Base-by-base conservation (phyloP, 345 rosid species). In the Bretschneidera sinensis region DNA sequence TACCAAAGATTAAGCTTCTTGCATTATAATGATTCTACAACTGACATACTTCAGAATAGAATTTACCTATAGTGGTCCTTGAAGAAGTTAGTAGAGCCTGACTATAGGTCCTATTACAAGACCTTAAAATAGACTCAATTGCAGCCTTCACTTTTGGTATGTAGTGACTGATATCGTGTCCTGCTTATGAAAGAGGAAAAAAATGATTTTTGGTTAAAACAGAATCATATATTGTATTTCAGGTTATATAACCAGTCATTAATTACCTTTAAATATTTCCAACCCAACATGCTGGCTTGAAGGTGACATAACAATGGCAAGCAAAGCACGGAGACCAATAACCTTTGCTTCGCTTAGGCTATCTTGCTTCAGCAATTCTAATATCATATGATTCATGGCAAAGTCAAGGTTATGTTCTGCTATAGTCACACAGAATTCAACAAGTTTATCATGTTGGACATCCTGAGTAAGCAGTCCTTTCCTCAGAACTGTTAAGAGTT, bases 401-500 rank as follows among this genome's bases (percentile, higher is more conserved):
- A 94, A 94, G 81, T 94, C 99, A 82, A 90, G 97, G 81, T 94
- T 90, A 82, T 94, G 99, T 51, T 90, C 99, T 22, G 97, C 92
- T 66, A 94, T 83, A 52, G 95, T 84, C 67, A 90, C 99, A 74
- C 99, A 94, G 68, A 94, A 94, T 67, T 94, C 97, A 60, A 94
- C 96, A 72, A 94, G 86, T 76, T 94, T 94, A 75, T 94, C 99
- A 62, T 94, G 97, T 69, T 94, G 99, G 43, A 82, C 85, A 82
- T 90, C 99, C 78, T 90, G 99, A 60, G 91, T 86, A 51, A 94
- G 96, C 86, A 90, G 24, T 74, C 97, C 99, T 77, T 88, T 94
- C 81, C 81, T 86, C 74, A 90, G 64, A 78, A 86, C 79, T 14
- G 89, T 82, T 79, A 94, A 80, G 67, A 94, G 88, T 69, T 94